Percentiles rank a stretch among this genome's conserved stretches.
Conservation (phyloP, 192 early-diverging fungal genomes). For the Phycomyces nitens region DNA sequence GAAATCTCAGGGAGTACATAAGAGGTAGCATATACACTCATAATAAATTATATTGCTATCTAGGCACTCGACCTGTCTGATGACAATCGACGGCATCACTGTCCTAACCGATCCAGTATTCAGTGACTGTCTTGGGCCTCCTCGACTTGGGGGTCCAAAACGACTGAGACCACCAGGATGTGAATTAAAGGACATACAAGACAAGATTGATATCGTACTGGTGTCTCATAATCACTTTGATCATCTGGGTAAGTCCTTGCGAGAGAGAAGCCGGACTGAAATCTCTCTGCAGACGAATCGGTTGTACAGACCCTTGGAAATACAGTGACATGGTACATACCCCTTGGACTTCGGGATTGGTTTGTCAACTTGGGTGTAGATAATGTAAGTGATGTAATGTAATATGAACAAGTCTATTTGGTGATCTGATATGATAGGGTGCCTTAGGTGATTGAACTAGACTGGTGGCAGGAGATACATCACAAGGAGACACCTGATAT, state of each 20-base stretch:
- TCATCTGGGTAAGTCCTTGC: conserved; percentile 38
- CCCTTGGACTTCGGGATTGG: conserved; percentile 45
- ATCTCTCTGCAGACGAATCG: conserved; percentile 27
- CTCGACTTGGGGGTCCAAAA: conserved; percentile 23
- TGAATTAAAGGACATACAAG: conserved; percentile 36
- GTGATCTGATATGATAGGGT: neutral
- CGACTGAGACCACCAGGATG: conserved; percentile 41
- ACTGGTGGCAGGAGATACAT: conserved; percentile 56
- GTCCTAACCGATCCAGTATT: conserved; percentile 55
- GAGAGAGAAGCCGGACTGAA: neutral
- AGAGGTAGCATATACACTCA: too few species aligned
- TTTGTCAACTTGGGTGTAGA: conserved; percentile 36
- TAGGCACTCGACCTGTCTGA: conserved; percentile 54
- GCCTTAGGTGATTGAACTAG: conserved; percentile 46
- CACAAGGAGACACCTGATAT: conserved; percentile 41
- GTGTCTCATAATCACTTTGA: conserved; percentile 48
- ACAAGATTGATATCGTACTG: conserved; percentile 42
- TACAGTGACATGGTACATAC: conserved; percentile 45
- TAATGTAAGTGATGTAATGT: conserved; percentile 25
- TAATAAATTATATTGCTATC: neutral
- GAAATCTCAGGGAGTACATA: neutral
- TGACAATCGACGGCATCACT: conserved; percentile 52
- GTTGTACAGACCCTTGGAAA: conserved; percentile 41
- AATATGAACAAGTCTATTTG: neutral
- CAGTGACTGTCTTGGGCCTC: conserved; percentile 27